Evolutionary conservation across 495 filamentous ascomycete species (phyloP).

Genomic region (Annulohypoxylon moriforme): DNA sequence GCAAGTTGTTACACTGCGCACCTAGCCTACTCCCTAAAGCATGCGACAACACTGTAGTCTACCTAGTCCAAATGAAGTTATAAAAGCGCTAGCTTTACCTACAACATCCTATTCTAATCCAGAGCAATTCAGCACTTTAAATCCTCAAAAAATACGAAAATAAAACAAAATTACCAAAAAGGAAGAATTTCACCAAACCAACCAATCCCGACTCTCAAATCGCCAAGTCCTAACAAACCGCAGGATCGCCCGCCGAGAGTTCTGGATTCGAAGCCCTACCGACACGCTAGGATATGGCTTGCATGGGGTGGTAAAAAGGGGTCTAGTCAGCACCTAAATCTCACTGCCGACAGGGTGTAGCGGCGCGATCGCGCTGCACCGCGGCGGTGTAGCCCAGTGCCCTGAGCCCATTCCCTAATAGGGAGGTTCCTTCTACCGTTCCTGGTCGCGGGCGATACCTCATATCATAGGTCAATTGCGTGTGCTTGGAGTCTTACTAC

Average conservation of each 20-base stretch:
- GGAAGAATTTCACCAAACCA: background rate
- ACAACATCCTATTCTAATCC: background rate
- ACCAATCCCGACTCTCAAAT: conserved; percentile 15
- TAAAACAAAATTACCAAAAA: background rate
- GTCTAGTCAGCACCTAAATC: conserved; percentile 14
- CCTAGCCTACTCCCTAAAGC: background rate
- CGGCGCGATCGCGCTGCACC: conserved; percentile 13
- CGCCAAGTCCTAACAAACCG: conserved; percentile 6
- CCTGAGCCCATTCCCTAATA: conserved; percentile 34
- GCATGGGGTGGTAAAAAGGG: background rate
- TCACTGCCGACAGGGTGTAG: conserved; percentile 20
- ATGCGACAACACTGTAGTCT: background rate
- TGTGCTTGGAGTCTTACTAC: background rate
- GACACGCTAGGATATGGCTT: conserved; percentile 1
- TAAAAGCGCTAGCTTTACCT: background rate
- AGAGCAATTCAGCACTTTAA: background rate
- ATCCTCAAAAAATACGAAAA: background rate
- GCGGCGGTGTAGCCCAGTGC: background rate
- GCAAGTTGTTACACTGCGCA: background rate
- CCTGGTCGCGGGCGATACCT: background rate
- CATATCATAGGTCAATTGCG: conserved; percentile 9
- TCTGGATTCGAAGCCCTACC: conserved; percentile 20
- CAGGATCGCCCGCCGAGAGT: conserved; percentile 30
- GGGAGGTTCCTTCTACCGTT: conserved; percentile 27
- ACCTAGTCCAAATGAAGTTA: background rate